Base-by-base conservation (phyloP, 2,329 filamentous ascomycete genomes). In the Ophioceras dolichostomum region DNA sequence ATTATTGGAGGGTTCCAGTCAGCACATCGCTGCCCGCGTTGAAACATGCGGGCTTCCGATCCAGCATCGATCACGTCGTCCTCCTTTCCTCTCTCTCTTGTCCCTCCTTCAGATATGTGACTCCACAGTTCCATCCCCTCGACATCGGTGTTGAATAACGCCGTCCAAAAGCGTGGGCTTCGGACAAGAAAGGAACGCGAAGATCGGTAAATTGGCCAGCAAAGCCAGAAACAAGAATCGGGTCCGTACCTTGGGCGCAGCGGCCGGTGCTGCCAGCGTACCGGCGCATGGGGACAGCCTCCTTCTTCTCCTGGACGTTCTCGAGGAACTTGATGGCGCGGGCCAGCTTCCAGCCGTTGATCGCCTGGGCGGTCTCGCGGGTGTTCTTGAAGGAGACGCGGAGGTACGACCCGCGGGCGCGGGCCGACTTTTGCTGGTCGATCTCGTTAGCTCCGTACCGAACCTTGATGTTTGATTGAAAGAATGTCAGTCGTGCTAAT, bases 381-480 rank as follows among this genome's bases (percentile, higher is more conserved):
- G 91, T 98, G 82, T 98, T 98, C 83, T 98, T 98, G 85, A 95
- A 98, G 57, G 85, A 94, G 57, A 96, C 89, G 65, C 91, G 87
- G 59, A 98, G 84, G 78, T 96, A 98, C 65, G 88, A 87, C 69
- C 93, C 91, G 70, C 91, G 88, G 63, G 89, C 83, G 74, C 89
- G 86, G 68, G 91, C 91, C 72, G 85, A 94, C 79, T 94, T 95
- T 56, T 80, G 76, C 67, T 79, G 70, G 58, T 82, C 73, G 64
- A 93, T 89, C 65, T 87, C 76, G 61, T 80, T 84, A 64, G 83
- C 83, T 69, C 86, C 86, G 87, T 95, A 95, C 70, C 88, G 86
- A 76, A 94, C 86, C 87, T 93, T 59, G 35, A 18, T 10, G n/a
- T n/a, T n/a, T n/a, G n/a, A n/a, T n/a, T n/a, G n/a, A n/a, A n/a